Conservation (phyloP, 2,329 filamentous ascomycete genomes). For the Lithohypha guttulata region DNA sequence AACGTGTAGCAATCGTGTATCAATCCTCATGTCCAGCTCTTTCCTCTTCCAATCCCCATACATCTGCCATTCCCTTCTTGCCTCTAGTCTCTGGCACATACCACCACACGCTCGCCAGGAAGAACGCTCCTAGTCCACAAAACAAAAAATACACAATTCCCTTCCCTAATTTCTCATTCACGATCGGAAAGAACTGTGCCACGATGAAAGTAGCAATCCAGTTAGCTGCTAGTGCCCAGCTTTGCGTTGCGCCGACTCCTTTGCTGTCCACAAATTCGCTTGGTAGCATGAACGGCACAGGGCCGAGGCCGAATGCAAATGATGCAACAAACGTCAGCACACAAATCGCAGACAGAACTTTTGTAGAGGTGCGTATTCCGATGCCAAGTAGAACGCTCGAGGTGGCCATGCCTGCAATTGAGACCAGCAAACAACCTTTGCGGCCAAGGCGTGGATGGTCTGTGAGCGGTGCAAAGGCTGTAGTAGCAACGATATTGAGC, state of each 20-base stretch:
- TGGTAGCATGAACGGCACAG: slow-evolving; percentile 87
- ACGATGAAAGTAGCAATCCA: slow-evolving; percentile 90
- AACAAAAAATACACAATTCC: slow-evolving; percentile 92
- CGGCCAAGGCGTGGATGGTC: slow-evolving; percentile 65
- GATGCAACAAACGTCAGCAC: slow-evolving; percentile 79
- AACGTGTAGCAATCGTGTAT: no score
- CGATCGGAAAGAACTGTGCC: slow-evolving; percentile 82
- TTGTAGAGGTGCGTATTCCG: slow-evolving; percentile 62
- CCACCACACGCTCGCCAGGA: slow-evolving; percentile 59
- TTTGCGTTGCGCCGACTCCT: slow-evolving; percentile 84
- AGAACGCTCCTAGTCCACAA: slow-evolving; percentile 57
- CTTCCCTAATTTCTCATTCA: slow-evolving; percentile 66
- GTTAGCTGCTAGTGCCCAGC: slow-evolving; percentile 74
- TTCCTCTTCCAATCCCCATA: slow-evolving; percentile 53
- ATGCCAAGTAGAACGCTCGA: slow-evolving; percentile 68
- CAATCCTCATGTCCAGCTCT: slow-evolving; percentile 4
- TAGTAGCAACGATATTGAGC: slow-evolving; percentile 75
- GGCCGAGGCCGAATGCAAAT: slow-evolving; percentile 83
- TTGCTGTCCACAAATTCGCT: slow-evolving; percentile 84
- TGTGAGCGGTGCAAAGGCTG: slow-evolving; percentile 69
- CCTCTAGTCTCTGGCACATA: slow-evolving; percentile 81
- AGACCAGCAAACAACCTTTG: slow-evolving; percentile 72
- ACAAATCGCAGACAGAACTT: slow-evolving; percentile 66
- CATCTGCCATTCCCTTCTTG: slow-evolving; percentile 72
- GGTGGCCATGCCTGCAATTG: slow-evolving; percentile 72